phyloP scores from a whole-genome alignment of 495 filamentous ascomycete genomes.

The Articulospora tetracladia region DNA sequence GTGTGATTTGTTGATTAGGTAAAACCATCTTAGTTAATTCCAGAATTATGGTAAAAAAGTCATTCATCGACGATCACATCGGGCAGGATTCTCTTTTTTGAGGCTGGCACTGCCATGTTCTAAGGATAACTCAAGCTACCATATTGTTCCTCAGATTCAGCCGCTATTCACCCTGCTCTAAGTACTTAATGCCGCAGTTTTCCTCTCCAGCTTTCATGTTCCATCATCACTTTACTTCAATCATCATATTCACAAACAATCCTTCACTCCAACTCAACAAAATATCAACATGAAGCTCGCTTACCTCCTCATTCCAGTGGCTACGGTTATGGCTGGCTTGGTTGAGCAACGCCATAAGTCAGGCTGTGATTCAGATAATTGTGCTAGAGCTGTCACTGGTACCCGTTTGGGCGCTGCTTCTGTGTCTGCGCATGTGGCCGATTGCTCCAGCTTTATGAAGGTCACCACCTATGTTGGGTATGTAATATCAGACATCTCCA shows the following conservation, averaged over 20 bases:
- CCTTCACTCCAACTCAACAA: not conserved
- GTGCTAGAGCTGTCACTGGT: conserved; percentile 23
- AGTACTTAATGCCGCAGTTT: not conserved
- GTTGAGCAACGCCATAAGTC: not conserved
- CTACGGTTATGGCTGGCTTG: not conserved
- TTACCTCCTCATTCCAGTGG: not conserved
- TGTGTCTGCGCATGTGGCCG: conserved; percentile 3
- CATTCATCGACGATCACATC: too few relatives aligned
- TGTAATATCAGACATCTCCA: not conserved
- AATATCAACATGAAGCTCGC: conserved; percentile 9
- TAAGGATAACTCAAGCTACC: too few relatives aligned
- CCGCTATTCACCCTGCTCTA: too few relatives aligned
- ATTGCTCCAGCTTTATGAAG: conserved; percentile 17
- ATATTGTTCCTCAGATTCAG: too few relatives aligned
- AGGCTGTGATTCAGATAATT: conserved; percentile 14
- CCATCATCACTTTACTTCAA: conserved; percentile 1
- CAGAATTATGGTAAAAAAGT: too few relatives aligned
- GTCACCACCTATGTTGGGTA: conserved; percentile 5
- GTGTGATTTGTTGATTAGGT: too few relatives aligned
- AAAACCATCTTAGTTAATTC: too few relatives aligned
- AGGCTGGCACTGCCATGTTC: too few relatives aligned
- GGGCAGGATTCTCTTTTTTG: too few relatives aligned
- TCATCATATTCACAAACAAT: not conserved
- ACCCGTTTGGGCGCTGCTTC: conserved; percentile 11
- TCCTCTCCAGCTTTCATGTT: not conserved